Percentiles rank a stretch among this genome's conserved stretches.
These are phyloP conservation scores for Erythrophleum ivorense DNA, from an alignment of 331 rosid genomes.

Conservation along the genomic window DNA sequence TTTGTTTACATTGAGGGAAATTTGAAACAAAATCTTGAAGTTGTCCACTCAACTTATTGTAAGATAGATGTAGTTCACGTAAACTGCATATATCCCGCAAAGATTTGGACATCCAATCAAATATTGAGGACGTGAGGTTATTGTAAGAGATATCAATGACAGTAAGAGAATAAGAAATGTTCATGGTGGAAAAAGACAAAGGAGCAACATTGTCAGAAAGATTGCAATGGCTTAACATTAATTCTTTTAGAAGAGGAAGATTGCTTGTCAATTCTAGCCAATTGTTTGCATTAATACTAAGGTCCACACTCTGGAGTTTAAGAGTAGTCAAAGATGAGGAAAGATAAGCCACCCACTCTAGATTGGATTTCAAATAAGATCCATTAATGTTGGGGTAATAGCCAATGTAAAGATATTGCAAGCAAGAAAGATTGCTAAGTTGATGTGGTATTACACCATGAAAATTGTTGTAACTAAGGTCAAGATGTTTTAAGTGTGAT, in stretches of 20 bases:
- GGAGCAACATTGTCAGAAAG: background rate
- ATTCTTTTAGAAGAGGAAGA: background rate
- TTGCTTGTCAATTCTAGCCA: background rate
- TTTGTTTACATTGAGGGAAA: background rate
- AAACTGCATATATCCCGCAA: no score
- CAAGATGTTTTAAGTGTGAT: no score
- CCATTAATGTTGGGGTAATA: no score
- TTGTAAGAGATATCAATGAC: background rate
- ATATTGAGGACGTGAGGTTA: background rate
- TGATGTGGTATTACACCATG: no score
- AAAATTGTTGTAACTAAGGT: no score
- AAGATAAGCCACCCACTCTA: constrained; percentile 15
- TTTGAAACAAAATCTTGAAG: no score
- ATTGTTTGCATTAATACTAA: background rate
- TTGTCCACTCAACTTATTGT: no score
- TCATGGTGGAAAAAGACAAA: background rate
- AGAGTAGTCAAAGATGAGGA: background rate
- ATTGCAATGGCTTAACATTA: background rate
- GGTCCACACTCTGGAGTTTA: background rate
- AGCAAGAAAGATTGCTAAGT: no score
- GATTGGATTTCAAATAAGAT: background rate
- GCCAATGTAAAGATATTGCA: no score
- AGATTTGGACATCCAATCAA: background rate
- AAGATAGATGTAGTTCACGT: no score
- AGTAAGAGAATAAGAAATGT: constrained; percentile 34